phyloP scores from a whole-genome alignment of 495 filamentous ascomycete species.

The Hypoxylon fragiforme region DNA sequence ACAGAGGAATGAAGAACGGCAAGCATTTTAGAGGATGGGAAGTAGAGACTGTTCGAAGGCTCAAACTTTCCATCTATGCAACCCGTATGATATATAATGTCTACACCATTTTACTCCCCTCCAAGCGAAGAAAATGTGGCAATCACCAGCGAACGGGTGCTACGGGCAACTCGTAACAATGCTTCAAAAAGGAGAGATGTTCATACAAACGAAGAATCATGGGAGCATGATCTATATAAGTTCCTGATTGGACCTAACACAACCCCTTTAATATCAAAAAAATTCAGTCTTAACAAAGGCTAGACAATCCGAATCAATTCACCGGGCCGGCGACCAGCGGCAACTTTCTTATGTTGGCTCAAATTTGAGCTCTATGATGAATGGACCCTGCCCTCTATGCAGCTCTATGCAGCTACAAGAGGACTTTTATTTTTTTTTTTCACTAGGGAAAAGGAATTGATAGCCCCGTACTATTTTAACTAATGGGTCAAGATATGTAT shows the following conservation, averaged over 20 bases:
- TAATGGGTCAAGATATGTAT: too few relatives aligned
- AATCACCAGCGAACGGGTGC: neutral
- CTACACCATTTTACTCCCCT: conserved; percentile 16
- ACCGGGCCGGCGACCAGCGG: neutral
- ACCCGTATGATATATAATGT: conserved; percentile 31
- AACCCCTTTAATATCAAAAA: conserved; percentile 1
- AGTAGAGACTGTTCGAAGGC: neutral
- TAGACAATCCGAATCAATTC: neutral
- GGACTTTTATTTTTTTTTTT: too few relatives aligned
- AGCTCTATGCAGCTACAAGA: neutral
- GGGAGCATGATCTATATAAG: too few relatives aligned
- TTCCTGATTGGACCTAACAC: too few relatives aligned
- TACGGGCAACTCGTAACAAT: conserved; percentile 1
- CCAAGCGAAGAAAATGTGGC: conserved; percentile 1
- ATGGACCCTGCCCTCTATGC: neutral
- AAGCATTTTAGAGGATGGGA: neutral
- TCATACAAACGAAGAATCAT: too few relatives aligned
- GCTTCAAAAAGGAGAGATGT: too few relatives aligned
- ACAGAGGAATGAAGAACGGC: conserved; percentile 22
- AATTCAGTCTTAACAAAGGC: neutral
- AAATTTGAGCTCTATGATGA: neutral
- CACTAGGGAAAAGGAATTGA: too few relatives aligned
- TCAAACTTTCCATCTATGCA: conserved; percentile 11
- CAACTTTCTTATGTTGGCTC: neutral
- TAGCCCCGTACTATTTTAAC: too few relatives aligned